These are phyloP conservation scores for Ascochyta lentis DNA, from an alignment of 2,329 filamentous ascomycete genomes.

Conservation along the genomic window DNA sequence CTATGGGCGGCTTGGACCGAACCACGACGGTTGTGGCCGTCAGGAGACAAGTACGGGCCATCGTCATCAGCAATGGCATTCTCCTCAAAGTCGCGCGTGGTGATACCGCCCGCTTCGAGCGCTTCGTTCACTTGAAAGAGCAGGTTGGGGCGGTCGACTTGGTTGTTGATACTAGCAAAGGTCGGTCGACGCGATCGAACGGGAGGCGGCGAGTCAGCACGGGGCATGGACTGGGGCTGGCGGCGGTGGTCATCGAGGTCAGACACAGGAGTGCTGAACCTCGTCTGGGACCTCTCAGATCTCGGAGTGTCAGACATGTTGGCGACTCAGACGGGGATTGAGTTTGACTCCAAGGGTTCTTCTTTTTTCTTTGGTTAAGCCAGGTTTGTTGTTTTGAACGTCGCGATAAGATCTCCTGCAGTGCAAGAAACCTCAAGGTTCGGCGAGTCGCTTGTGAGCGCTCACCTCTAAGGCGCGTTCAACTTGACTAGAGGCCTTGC, in stretches of 20 bases:
- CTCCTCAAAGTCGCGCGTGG: slow-evolving; percentile 84
- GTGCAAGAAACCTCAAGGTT: slow-evolving; percentile 38
- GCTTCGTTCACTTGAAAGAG: slow-evolving; percentile 55
- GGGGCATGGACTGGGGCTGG: slow-evolving; percentile 67
- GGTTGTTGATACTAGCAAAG: slow-evolving; percentile 68
- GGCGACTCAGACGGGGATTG: slow-evolving; percentile 37
- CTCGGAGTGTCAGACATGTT: slow-evolving; percentile 62
- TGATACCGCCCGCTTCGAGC: slow-evolving; percentile 52
- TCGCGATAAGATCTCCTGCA: slow-evolving; percentile 30
- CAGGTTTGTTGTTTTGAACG: slow-evolving; percentile 28
- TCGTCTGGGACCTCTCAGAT: slow-evolving; percentile 72
- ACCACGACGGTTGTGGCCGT: slow-evolving; percentile 58
- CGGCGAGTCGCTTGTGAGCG: slow-evolving; percentile 62
- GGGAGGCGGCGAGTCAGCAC: slow-evolving; percentile 61
- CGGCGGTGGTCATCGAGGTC: slow-evolving; percentile 88
- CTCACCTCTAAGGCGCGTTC: slow-evolving; percentile 59
- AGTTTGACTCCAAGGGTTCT: slow-evolving; percentile 25
- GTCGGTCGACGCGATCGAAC: slow-evolving; percentile 69
- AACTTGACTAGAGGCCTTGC: slow-evolving; percentile 58
- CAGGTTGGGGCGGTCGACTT: slow-evolving; percentile 51
- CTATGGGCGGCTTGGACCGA: slow-evolving; percentile 46
- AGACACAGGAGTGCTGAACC: slow-evolving; percentile 76
- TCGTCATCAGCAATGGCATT: slow-evolving; percentile 84
- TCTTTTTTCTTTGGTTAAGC: slow-evolving; percentile 24
- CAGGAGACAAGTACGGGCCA: slow-evolving; percentile 44